phyloP scores from a whole-genome alignment of 2,329 filamentous ascomycete genomes.

The Graphium sp. region DNA sequence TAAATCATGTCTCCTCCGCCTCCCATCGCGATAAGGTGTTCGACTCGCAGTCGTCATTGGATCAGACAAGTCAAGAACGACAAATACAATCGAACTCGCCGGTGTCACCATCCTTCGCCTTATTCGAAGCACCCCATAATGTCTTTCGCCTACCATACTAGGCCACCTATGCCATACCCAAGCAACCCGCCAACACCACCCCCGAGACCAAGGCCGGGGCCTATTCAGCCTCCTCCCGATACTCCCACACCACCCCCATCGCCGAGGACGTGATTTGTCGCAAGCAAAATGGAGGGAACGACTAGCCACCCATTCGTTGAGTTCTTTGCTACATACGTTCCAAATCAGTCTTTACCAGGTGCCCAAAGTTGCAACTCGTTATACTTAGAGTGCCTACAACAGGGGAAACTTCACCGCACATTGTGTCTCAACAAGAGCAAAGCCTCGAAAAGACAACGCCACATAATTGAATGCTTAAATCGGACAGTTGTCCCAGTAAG shows the following conservation, averaged over 20 bases:
- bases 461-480: too few species aligned
- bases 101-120: not conserved
- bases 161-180: slow-evolving; percentile 1
- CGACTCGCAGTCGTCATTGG: too few species aligned
- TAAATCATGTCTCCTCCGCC: too few species aligned
- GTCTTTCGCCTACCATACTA: too few species aligned
- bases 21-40: too few species aligned
- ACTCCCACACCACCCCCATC: slow-evolving; percentile 2
- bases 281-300: not conserved
- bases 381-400: not conserved
- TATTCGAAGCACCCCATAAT: not conserved
- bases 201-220: slow-evolving; percentile 1
- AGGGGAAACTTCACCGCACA: too few species aligned
- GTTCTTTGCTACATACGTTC: not conserved
- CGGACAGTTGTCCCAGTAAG: too few species aligned
- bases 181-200: slow-evolving; percentile 1
- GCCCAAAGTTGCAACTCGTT: not conserved
- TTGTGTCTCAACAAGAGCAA: too few species aligned
- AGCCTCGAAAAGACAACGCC: too few species aligned
- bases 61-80: too few species aligned
- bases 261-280: not conserved
- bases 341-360: not conserved
- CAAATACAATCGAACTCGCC: not conserved
- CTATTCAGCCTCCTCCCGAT: slow-evolving; percentile 1
- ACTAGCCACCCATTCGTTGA: not conserved